phyloP scores from a whole-genome alignment of 2,329 filamentous ascomycete species.

The Neobulgaria alba region DNA sequence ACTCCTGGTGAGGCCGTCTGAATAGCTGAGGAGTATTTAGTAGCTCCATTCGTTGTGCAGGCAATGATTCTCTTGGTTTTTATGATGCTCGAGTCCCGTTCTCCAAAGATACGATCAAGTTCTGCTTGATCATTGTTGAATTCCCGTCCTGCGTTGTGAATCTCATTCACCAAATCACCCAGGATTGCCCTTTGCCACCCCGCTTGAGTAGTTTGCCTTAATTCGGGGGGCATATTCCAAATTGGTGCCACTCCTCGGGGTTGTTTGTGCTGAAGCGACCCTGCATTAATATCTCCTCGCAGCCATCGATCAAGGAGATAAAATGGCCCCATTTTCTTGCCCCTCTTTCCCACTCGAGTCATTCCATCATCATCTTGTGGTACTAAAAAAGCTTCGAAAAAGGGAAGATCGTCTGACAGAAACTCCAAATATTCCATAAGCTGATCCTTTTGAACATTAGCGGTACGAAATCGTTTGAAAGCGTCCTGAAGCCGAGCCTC shows the following conservation, averaged over 20 bases:
- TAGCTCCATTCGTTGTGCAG: slow-evolving; percentile 63
- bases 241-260: slow-evolving; percentile 29
- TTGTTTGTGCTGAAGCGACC: slow-evolving; percentile 32
- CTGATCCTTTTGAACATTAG: slow-evolving; percentile 15
- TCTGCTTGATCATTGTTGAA: slow-evolving; percentile 36
- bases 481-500: slow-evolving; percentile 16
- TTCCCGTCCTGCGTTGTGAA: slow-evolving; percentile 32
- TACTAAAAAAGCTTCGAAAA: slow-evolving; percentile 47
- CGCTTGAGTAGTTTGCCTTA: slow-evolving; percentile 30
- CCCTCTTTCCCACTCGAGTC: slow-evolving; percentile 35
- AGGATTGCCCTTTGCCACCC: slow-evolving; percentile 40
- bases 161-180: slow-evolving; percentile 39
- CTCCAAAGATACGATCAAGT: slow-evolving; percentile 36
- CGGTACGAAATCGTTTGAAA: slow-evolving; percentile 12
- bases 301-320: slow-evolving; percentile 51
- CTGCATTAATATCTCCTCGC: slow-evolving; percentile 34
- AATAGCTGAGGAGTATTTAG: slow-evolving; percentile 50
- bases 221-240: slow-evolving; percentile 41
- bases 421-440: slow-evolving; percentile 43
- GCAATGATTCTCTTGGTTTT: slow-evolving; percentile 52
- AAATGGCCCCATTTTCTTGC: slow-evolving; percentile 34
- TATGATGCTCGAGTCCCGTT: slow-evolving; percentile 37
- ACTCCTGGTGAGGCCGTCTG: slow-evolving; percentile 47
- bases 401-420: slow-evolving; percentile 38
- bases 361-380: slow-evolving; percentile 40